Base-by-base conservation (phyloP, 805 yeast species). In the Kluyveromyces nonfermentans region DNA sequence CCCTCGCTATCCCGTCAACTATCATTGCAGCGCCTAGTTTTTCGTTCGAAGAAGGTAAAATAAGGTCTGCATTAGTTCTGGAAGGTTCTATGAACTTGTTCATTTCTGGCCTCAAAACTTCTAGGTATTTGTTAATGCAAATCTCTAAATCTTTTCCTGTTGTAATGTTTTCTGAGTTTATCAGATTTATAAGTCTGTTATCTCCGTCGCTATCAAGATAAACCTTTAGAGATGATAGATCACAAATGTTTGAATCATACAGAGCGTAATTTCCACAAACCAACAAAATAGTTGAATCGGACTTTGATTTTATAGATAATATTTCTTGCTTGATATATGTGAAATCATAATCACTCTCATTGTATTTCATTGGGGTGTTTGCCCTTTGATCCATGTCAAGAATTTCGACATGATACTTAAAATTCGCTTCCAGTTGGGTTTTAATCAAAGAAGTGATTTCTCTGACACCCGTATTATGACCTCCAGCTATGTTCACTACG, bases 201-300 rank as follows among this genome's bases (percentile, higher is more conserved):
- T 89, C 97, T 1, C 90, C 78, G 62, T 89, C 97, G 48, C 87
- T 75, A 51, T 85, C 93, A 14, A 89, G 71, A 53, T 82, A 89
- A 2, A 89, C 77, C 55, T 78, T 82, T 50, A 88, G 68, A 1
- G 77, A 69, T 0, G 89, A 80, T 55, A 73, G 48, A 9, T 67
- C 66, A 31, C 84, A 63, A 9, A 89, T 60, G 16, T 67, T 67
- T 37, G 66, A 64, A 57, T 85, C 81, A 55, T 77, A 83, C 19
- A 89, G 68, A 0, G 95, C 90, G 56, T 89, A 89, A 16, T 82
- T 66, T 2, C 97, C 97, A 51, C 80, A 80, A 1, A 87, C 72
- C 6, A 88, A 60, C 10, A 73, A 59, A 15, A 77, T 53, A 22
- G 56, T 55, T 18, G 48, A 41, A 33, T 42, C 36, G 15, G 36